These are phyloP conservation scores for Penicillium macrosclerotiorum DNA, from an alignment of 495 filamentous ascomycete species.

Conservation along the genomic window DNA sequence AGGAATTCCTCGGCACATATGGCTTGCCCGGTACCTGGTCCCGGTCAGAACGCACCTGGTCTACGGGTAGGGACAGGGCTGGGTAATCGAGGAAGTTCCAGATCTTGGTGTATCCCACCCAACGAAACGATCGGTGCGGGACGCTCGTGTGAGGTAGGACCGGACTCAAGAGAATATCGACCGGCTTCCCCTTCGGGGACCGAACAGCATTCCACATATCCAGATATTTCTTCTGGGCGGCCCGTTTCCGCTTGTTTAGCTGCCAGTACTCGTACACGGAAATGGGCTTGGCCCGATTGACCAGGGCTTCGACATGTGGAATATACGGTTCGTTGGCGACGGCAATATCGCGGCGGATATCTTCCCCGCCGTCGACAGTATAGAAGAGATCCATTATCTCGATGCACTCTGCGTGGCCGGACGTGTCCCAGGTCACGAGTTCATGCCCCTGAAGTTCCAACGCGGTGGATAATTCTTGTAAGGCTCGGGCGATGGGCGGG, in stretches of 20 bases:
- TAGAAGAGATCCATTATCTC: slow-evolving; percentile 52
- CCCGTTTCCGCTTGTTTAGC: slow-evolving; percentile 50
- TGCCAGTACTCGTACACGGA: slow-evolving; percentile 58
- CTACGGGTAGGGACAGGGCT: slow-evolving; percentile 54
- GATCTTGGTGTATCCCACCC: slow-evolving; percentile 61
- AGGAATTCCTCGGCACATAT: slow-evolving; percentile 49
- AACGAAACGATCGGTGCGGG: slow-evolving; percentile 45
- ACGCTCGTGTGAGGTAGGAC: slow-evolving; percentile 46
- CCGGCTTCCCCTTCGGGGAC: slow-evolving; percentile 46
- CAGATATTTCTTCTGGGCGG: slow-evolving; percentile 53
- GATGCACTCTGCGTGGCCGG: slow-evolving; percentile 43
- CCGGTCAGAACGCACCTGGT: slow-evolving; percentile 47
- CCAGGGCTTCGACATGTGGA: slow-evolving; percentile 45
- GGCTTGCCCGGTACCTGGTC: slow-evolving; percentile 37
- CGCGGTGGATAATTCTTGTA: slow-evolving; percentile 33
- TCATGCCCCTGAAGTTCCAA: slow-evolving; percentile 46
- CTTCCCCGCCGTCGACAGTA: slow-evolving; percentile 54
- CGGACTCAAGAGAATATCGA: slow-evolving; percentile 65
- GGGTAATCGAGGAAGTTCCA: slow-evolving; percentile 73
- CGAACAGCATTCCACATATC: slow-evolving; percentile 51
- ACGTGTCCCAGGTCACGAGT: slow-evolving; percentile 45
- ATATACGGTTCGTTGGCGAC: slow-evolving; percentile 53
- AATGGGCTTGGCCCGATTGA: slow-evolving; percentile 49
- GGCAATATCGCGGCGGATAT: slow-evolving; percentile 47
- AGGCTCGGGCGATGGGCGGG: slow-evolving; percentile 45